Evolutionary conservation across 805 yeast genomes (phyloP).

Genomic region (Metschnikowia santaceciliae): DNA sequence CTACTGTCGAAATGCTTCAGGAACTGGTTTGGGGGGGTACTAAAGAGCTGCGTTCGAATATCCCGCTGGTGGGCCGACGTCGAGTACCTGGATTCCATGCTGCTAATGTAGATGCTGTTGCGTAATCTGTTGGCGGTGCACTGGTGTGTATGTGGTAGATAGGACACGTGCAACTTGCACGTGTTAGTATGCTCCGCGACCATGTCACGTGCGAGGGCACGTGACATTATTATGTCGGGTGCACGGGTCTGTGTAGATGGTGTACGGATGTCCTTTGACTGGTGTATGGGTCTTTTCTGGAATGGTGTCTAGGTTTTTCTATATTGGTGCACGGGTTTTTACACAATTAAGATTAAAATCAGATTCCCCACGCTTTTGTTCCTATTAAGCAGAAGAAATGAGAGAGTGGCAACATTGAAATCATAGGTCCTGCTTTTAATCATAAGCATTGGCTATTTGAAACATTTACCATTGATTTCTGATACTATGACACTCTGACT

Average conservation of each 20-base stretch:
- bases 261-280: background rate
- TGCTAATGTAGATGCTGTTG: background rate
- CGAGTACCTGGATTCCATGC: conserved; percentile 18
- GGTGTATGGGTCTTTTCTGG: background rate
- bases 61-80: conserved; percentile 39
- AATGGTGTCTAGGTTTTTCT: background rate
- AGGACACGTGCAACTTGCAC: background rate
- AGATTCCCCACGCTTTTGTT: too few species aligned
- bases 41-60: conserved; percentile 38
- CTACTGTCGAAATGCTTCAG: conserved; percentile 10
- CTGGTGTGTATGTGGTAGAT: background rate
- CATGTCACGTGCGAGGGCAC: too few species aligned
- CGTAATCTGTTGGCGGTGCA: background rate
- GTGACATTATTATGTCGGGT: too few species aligned
- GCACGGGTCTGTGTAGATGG: background rate
- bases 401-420: too few species aligned
- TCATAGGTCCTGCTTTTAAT: too few species aligned
- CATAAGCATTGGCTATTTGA: too few species aligned
- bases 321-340: background rate
- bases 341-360: too few species aligned
- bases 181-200: background rate
- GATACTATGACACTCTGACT: too few species aligned
- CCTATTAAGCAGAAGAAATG: too few species aligned
- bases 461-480: too few species aligned
- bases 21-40: conserved; percentile 18